Percentiles rank a stretch among this genome's conserved stretches.
phyloP scores from a whole-genome alignment of 164 flowering plant species.

The Chimonanthus praecox region DNA sequence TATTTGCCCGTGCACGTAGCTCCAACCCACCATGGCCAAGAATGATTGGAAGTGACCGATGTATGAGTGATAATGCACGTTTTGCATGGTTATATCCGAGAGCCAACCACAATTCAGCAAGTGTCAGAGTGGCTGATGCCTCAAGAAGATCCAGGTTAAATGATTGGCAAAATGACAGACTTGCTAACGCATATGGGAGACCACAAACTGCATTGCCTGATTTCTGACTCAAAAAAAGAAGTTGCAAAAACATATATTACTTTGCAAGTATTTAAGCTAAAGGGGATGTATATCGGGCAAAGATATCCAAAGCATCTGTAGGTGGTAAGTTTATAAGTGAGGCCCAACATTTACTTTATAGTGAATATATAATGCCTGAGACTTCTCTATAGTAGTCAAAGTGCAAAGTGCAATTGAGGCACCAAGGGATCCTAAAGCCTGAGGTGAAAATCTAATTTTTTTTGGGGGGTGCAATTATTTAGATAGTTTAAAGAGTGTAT shows the following conservation, averaged over 20 bases:
- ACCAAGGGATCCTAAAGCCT: too few relatives aligned
- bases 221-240: constrained; percentile 2
- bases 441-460: too few relatives aligned
- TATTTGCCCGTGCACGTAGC: constrained; percentile 79
- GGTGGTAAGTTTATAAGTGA: background rate
- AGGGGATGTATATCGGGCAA: background rate
- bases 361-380: too few relatives aligned
- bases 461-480: too few relatives aligned
- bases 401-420: too few relatives aligned
- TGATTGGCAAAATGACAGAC: constrained; percentile 89
- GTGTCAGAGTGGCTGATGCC: constrained; percentile 78
- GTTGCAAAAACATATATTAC: background rate
- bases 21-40: constrained; percentile 98
- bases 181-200: constrained; percentile 53
- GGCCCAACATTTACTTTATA: background rate
- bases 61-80: constrained; percentile 62
- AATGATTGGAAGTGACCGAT: constrained; percentile 73
- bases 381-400: too few relatives aligned
- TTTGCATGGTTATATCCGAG: constrained; percentile 81
- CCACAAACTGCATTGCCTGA: constrained; percentile 3
- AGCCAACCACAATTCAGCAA: constrained; percentile 88
- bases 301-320: background rate
- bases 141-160: constrained; percentile 92
- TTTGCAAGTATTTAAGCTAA: background rate
- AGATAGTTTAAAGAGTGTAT: too few relatives aligned